Percentiles rank a stretch among this genome's conserved stretches.
These are phyloP conservation scores for Sesbania bispinosa DNA, from an alignment of 306 rosid species.

Conservation along the genomic window DNA sequence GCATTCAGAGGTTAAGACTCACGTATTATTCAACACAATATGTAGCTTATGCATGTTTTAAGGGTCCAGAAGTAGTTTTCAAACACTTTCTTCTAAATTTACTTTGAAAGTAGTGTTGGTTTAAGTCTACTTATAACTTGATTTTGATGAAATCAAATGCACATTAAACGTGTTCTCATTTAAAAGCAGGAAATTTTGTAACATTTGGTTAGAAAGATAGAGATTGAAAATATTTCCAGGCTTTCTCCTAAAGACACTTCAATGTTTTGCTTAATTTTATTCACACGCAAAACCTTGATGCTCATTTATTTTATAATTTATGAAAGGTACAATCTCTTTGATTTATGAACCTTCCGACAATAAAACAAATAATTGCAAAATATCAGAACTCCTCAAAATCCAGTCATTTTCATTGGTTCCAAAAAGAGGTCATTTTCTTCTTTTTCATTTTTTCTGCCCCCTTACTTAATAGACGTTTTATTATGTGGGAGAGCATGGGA, in stretches of 20 bases:
- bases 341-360: conserved; percentile 18
- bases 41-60: too few relatives aligned
- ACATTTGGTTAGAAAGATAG: not conserved
- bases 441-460: not conserved
- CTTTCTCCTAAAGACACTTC: not conserved
- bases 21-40: too few relatives aligned
- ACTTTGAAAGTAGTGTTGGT: too few relatives aligned
- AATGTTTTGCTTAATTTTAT: not conserved
- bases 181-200: not conserved
- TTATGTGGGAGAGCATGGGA: conserved; percentile 26
- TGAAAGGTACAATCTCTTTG: not conserved
- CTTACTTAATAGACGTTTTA: not conserved
- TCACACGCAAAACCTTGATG: not conserved
- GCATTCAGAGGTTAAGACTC: too few relatives aligned
- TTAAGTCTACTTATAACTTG: too few relatives aligned
- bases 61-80: too few relatives aligned
- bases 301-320: too few relatives aligned
- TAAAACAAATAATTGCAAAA: conserved; percentile 19
- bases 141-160: too few relatives aligned
- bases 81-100: too few relatives aligned
- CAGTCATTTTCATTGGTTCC: conserved; percentile 19
- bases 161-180: not conserved
- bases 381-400: not conserved
- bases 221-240: not conserved
- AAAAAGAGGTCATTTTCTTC: not conserved